Conservation (phyloP, 331 rosid species). For the Malus hybrid region DNA sequence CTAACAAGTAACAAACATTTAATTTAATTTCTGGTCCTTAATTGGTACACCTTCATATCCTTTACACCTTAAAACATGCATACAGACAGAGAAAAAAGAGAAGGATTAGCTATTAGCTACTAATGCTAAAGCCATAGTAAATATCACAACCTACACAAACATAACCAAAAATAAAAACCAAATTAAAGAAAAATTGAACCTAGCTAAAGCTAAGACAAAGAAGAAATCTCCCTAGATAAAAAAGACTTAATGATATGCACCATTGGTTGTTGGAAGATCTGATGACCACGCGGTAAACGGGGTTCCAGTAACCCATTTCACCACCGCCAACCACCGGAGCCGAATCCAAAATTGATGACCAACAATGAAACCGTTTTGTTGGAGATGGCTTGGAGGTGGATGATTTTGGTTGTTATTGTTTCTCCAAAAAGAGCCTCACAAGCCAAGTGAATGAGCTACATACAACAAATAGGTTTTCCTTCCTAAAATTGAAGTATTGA, state of each 20-base stretch:
- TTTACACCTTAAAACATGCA: conserved; percentile 31
- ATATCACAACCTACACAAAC: conserved; percentile 39
- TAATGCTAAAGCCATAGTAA: conserved; percentile 19
- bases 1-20: conserved; percentile 12
- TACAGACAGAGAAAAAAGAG: background rate
- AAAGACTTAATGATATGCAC: conserved; percentile 38
- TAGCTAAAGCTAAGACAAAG: conserved; percentile 1
- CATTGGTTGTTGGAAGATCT: conserved; percentile 63
- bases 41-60: conserved; percentile 27
- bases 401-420: conserved; percentile 30
- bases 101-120: background rate
- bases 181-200: background rate
- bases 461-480: too few relatives aligned
- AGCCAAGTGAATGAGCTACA: conserved; percentile 40
- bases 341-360: conserved; percentile 49
- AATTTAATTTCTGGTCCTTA: conserved; percentile 18
- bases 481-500: too few relatives aligned
- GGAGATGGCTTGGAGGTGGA: conserved; percentile 30
- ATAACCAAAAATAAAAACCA: conserved; percentile 7
- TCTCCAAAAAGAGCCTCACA: conserved; percentile 60
- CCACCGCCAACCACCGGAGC: conserved; percentile 33
- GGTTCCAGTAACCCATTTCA: conserved; percentile 75
- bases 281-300: conserved; percentile 42
- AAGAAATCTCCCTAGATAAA: background rate
- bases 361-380: conserved; percentile 27